Base-by-base conservation (phyloP, 2,329 filamentous ascomycete genomes). In the Grosmannia serpens region DNA sequence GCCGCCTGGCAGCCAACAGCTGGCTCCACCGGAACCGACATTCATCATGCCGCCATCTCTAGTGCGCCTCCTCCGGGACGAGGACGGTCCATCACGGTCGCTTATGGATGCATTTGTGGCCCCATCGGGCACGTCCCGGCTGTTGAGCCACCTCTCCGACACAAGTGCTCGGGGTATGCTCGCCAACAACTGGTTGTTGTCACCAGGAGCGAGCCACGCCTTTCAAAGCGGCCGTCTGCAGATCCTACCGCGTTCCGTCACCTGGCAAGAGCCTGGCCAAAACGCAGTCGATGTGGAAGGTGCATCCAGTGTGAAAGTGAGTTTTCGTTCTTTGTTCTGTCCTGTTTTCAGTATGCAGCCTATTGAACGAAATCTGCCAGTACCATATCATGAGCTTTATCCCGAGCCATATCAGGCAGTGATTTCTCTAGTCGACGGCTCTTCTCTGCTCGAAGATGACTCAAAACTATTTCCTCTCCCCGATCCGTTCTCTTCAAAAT, bases 161-260 rank as follows among this genome's bases (percentile, higher is more conserved):
- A 54, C 31, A 17, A 38, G 52, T 54, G 52, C 52, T 38, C 52
- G 33, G 15, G 52, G 52, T 11, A 38, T 54, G 52, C 52, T 54
- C 52, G 52, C 52, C 52, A 54, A 54, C 52, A 54, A 31, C 52
- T 54, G 31, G 52, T 31, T 54, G 11, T 41, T 54, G n/a, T 54
- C 52, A 17, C 52, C 52, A 54, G 29, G 26, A 41, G 52, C 10
- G 31, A 54, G 52, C 31, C 6, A 22, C n/a, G 52, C 52, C n/a
- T 54, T 54, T 54, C 52, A n/a, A 54, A 41, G 13, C 31, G 52
- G 52, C 31, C 52, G 41, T 38, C 52, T 54, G 31, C 31, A 54
- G 24, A 33, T 54, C 33, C 2, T 52, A 20, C 50, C 50, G 24
- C 50, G 50, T n/a, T 52, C 50, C 15, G 2, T 31, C 4, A 33